Conservation (phyloP, 2,329 filamentous ascomycete species). For the Neonectria punicea region DNA sequence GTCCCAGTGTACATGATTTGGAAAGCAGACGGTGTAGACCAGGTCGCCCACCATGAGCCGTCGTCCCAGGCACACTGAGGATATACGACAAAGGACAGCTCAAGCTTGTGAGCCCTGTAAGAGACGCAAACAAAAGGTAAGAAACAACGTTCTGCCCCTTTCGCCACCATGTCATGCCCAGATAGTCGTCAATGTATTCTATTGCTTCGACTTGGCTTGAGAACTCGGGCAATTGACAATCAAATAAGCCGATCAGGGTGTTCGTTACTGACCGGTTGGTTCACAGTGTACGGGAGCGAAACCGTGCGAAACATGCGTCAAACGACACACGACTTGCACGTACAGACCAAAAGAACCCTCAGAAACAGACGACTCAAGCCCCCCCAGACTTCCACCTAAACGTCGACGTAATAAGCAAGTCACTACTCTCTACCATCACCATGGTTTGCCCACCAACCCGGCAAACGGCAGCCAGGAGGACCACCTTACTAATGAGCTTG, state of each 20-base stretch:
- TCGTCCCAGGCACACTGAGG: slow-evolving; percentile 58
- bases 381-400: neutral
- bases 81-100: slow-evolving; percentile 71
- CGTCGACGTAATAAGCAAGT: slow-evolving; percentile 3
- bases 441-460: neutral
- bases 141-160: slow-evolving; percentile 29
- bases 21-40: neutral
- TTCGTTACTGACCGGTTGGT: neutral
- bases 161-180: neutral
- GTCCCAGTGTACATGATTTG: neutral
- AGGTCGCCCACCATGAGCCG: slow-evolving; percentile 56
- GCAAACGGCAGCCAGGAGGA: neutral
- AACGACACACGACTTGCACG: slow-evolving; percentile 34
- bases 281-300: slow-evolving; percentile 38
- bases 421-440: neutral
- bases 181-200: neutral
- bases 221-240: neutral
- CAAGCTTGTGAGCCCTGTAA: slow-evolving; percentile 74
- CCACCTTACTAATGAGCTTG: neutral
- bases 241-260: neutral
- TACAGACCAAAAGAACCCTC: slow-evolving; percentile 17
- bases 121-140: slow-evolving; percentile 74
- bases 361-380: neutral
- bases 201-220: neutral
- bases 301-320: slow-evolving; percentile 38